Percentiles rank a stretch among this genome's conserved stretches.
Evolutionary conservation across 352 stramenopile genomes (phyloP).

Genomic region (Phytophthora constricta): DNA sequence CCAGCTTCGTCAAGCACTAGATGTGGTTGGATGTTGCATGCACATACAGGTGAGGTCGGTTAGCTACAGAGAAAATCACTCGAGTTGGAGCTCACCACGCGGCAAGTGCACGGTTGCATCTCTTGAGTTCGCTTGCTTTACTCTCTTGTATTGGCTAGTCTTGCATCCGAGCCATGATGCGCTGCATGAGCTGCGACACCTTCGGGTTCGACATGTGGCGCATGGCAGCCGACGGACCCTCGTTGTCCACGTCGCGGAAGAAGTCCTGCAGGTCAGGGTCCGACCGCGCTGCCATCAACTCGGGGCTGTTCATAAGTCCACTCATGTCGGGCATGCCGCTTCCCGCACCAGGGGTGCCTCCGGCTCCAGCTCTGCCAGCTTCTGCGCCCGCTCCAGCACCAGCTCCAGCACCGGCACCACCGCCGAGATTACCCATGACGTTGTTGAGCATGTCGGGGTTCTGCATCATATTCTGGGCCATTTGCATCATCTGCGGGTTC

Average conservation of each 20-base stretch:
- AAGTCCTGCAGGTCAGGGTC: conserved; percentile 83
- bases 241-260: conserved; percentile 79
- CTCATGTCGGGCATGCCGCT: conserved; percentile 77
- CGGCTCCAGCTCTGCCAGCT: conserved; percentile 29
- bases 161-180: conserved; percentile 71
- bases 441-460: conserved; percentile 81
- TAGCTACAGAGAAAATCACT: too few species aligned
- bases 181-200: conserved; percentile 83
- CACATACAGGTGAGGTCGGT: neutral
- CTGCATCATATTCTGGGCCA: conserved; percentile 93
- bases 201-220: conserved; percentile 90
- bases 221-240: conserved; percentile 82
- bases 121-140: neutral
- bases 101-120: too few species aligned
- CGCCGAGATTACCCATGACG: conserved; percentile 73
- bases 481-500: conserved; percentile 91
- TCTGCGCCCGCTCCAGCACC: conserved; percentile 22
- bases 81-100: too few species aligned
- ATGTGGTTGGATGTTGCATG: neutral
- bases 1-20: conserved; percentile 80
- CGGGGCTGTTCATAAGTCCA: conserved; percentile 75
- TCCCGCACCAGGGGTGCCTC: conserved; percentile 19
- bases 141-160: conserved; percentile 29
- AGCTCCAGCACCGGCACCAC: conserved; percentile 39
- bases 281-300: conserved; percentile 69